Base-by-base conservation (phyloP, 176 grass and related monocot genomes). In the Triticum timopheevii region DNA sequence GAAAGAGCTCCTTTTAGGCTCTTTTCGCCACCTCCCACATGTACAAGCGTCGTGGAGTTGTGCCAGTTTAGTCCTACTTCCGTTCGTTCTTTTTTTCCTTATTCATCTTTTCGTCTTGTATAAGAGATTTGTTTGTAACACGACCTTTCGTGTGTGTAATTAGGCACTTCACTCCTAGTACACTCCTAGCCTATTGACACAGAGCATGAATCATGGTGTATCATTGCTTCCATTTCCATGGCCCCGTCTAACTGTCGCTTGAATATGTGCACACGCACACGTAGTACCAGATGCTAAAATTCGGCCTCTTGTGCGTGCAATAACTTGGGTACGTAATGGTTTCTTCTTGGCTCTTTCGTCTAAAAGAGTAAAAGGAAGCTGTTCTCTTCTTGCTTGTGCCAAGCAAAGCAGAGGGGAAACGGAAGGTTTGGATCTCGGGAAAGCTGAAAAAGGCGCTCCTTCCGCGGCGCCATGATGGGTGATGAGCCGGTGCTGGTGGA, bases 1-100 rank as follows among this genome's bases (percentile, higher is more conserved):
- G 63, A 88, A 91, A 91, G 90, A 88, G 78, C 86, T 91, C 70
- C 81, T 91, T 91, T 88, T 84, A 91, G 76, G 81, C 85, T 84
- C 85, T 72, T 88, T 91, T 85, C 81, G 50, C 86, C 85, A 84
- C 81, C 70, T 40, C 70, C 90, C 81, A 40, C 80, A 62, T 81
- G 85, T 81, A 88, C 85, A 64, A 71, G 90, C 50, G 50, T 88
- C 15, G 49, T 88, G 85, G 77, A 67, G 61, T 17, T 58, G 80
- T 83, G n/a, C 5, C 79, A 10, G 50, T 78, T 67, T 67, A 22
- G 3, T 27, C 8, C 1, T 54, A 34, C 3, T 23, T 72, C 20
- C 33, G 25, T 42, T 54, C 13, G 7, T 10, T 42, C 5, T 1
- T 44, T 73, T 1, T 22, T 22, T 5, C 25, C 8, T 27, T 2